A percentile compares a stretch with the other conserved stretches of the same genome.
These are phyloP conservation scores for Ascochyta rabiei DNA, from an alignment of 2,329 filamentous ascomycete genomes.

Conservation along the genomic window DNA sequence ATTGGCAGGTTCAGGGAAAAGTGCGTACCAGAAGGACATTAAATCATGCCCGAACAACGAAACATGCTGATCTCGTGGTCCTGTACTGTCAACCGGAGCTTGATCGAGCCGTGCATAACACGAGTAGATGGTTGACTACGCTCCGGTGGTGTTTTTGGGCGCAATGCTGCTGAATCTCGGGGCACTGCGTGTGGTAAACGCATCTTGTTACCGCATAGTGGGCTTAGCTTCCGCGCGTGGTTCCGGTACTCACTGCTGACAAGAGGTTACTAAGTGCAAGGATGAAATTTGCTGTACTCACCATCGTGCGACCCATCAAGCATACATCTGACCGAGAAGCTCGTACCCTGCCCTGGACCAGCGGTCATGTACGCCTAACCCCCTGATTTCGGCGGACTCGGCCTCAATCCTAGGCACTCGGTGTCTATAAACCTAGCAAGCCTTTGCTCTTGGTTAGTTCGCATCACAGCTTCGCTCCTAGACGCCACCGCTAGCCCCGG, in stretches of 20 bases:
- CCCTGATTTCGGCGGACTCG: constrained; percentile 12
- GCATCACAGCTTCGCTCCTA: background rate
- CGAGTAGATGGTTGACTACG: background rate
- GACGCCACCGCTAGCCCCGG: background rate
- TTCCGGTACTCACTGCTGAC: background rate
- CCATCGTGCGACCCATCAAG: constrained; percentile 3
- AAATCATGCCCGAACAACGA: background rate
- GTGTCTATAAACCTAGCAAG: background rate
- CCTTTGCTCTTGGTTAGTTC: background rate
- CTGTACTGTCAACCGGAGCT: background rate
- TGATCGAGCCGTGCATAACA: background rate
- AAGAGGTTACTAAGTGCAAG: constrained; percentile 4
- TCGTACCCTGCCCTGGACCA: constrained; percentile 3
- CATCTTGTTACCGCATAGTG: background rate
- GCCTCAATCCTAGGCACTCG: constrained; percentile 1
- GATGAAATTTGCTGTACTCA: constrained; percentile 1
- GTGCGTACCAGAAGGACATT: background rate
- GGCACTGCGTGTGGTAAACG: background rate
- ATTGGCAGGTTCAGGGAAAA: background rate
- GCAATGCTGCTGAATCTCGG: background rate
- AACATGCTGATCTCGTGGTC: background rate
- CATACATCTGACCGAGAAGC: constrained; percentile 5
- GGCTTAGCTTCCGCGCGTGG: background rate
- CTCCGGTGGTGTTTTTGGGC: background rate
- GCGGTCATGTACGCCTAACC: background rate